Base-by-base conservation (phyloP, 225 moss, liverwort and hornwort genomes). In the Pseudisothecium myosuroides region DNA sequence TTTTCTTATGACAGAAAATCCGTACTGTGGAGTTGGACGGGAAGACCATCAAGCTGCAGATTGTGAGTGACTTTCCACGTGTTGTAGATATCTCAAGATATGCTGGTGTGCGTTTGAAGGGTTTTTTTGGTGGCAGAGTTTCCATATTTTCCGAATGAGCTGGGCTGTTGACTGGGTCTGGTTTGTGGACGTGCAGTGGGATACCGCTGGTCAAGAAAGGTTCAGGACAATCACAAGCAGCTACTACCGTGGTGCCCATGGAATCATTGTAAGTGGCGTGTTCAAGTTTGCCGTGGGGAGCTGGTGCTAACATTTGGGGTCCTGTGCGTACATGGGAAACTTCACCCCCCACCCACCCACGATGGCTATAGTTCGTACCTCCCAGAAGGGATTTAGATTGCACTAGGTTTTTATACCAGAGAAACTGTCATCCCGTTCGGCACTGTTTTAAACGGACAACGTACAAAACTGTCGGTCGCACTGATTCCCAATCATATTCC, bases 201-300 rank as follows among this genome's bases (percentile, higher is more conserved):
- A 96, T 78, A 97, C 97, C 24, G 97, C 96, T 29, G 96, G 96
- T 82, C 98, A 98, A 77, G 98, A 98, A 90, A 94, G 98, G n/a
- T 96, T 98, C 95, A 96, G 96, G 93, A 98, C 98, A 52, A 98
- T 98, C 56, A 96, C 96, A 43, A 98, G 96, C 88, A 96, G 98
- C 91, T 98, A 98, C 87, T 96, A 98, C 88, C 96, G 96, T n/a
- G 98, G 98, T 72, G 98, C 96, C 22, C 98, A 98, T 84, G 98
- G 98, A 72, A 98, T 98, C 87, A 98, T 98, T 73, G 98, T 95
- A 86, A 92, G 92, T 93, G 68, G 39, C 47, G 58, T 76, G 76
- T 47, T 50, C 36, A 22, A 61, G 10, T 78, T 65, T 65, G 55
- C 55, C 55, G 31, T 52, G 37, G 82, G 16, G 67, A 73, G 36